Base-by-base conservation (phyloP, 2,329 filamentous ascomycete genomes). In the Sporothrix inflata region DNA sequence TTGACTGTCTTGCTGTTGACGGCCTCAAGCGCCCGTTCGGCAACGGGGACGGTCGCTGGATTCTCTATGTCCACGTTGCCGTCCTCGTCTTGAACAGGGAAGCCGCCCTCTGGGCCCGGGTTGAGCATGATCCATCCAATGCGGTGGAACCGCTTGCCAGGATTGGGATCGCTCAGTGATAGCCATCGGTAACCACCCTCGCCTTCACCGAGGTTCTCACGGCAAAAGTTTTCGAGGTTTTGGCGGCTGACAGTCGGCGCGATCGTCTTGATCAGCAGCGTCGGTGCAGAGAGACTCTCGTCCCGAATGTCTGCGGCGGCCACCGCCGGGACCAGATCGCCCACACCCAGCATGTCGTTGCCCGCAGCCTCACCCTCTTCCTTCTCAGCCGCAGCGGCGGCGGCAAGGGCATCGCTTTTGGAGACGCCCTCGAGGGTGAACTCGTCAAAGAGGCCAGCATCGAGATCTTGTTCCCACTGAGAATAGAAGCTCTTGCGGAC, bases 81-180 rank as follows among this genome's bases (percentile, higher is more conserved):
- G 71, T 88, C 87, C 11, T 80, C 83, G 66, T 94, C 91, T 75
- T 92, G 90, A 14, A 88, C 87, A 4, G 68, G 8, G 40, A 68
- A 71, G 12, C 74, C 73, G 21, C 69, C 72, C 5, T 96, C 92
- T n/a, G 88, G 86, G 74, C 91, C 87, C 19, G 94, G 92, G 78
- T 98, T 92, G 11, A 99, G 87, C 87, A 98, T 96, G 74, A 99
- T 97, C 95, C 97, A 99, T 27, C 96, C 96, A 81, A 99, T 98
- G 27, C 96, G 91, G 79, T 99, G 96, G 78, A 94, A 99, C 75
- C 97, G 92, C 83, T 99, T 99, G 78, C 94, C 92, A 1, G 96
- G 96, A 79, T 99, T 99, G 0, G 96, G 96, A 78, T 99, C 96
- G 76, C 94, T 98, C 67, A 99, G 87, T 45, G 95, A 98, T 5